Base-by-base conservation (phyloP, 768 basidiomycete genomes). In the Suillus ampliporus region DNA sequence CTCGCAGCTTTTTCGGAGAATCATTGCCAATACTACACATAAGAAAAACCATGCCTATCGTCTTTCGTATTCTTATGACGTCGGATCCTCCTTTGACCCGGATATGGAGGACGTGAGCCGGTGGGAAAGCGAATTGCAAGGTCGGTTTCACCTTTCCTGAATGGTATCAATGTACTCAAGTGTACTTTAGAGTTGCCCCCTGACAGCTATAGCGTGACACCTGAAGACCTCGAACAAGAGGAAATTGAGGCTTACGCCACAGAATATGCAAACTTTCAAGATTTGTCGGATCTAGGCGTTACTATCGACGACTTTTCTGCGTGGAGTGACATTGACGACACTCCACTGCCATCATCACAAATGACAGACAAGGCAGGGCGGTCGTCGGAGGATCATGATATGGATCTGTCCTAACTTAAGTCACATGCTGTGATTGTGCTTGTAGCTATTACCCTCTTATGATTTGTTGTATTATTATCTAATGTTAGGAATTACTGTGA, bases 11-110 rank as follows among this genome's bases (percentile, higher is more conserved):
- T 91, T 89, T 68, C 79, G 82, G 44, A 82, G 90, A 54, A 88
- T 92, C 34, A 79, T 92, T 73, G 77, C 79, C 8, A 86, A 83
- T 68, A 76, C 84, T 14, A 81, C 79, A 37, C 77, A 81, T 13
- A 86, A 82, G 67, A 71, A 76, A 19, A 77, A 71, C 3, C 84
- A 90, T 68, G 72, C 80, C 2, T 90, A 88, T 66, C 82, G 84
- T 10, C 70, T 89, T 3, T 91, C 89, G 2, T 92, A 89, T 63
- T 81, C 84, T 31, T 70, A 77, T 19, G 89, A 91, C 61, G 89
- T 92, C 4, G 90, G 90, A 6, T 90, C 89, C 17, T 91, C 90
- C 1, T 85, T 90, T 62, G 90, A 92, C 70, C 90, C 90, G 5
- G 85, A 86, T 70, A 75, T 90, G 69, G 89, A 92, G 38, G 89